Evolutionary conservation across 176 grass and related monocot genomes (phyloP), one percentile per base, ranked within the genome.

Genomic region (Zoysia pacifica): DNA sequence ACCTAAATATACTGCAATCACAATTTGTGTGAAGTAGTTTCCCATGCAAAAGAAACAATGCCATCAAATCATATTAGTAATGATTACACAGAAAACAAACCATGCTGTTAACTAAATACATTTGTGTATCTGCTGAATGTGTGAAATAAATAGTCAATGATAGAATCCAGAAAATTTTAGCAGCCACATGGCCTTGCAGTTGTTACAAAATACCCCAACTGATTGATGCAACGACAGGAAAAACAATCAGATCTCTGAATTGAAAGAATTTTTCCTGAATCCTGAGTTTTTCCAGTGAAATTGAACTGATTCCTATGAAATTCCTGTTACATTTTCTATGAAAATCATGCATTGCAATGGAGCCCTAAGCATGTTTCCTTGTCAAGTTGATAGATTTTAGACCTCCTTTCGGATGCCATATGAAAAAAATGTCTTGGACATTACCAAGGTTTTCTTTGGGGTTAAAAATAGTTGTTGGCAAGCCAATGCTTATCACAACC

Each of bases 1-100:
- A 99, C 96, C 96, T 90, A 99, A 88, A 86, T 99, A 99, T 81
- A 99, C 96, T 99, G 92, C 75, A 79, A 44, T 69, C 52, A 44
- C 20, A 72, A 61, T 93, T 83, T 70, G 72, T 0, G n/a, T 10
- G 15, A 73, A 48, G 55, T 59, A 79, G 68, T 83, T 84, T 82
- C 53, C 84, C 92, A 91, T 99, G 88, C 87, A 95, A 91, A 89
- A 85, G 45, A 89, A 84, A 89, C 11, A 87, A 69, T 51, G 28
- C 38, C 52, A 82, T 67, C 11, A 68, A 61, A 85, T 86, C 45
- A 94, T 40, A 91, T 89, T 69, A 81, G 73, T 15, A 14, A 69
- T 60, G 77, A 9, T 16, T 76, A 67, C 3, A 65, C 4, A 40
- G 11, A 83, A 68, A 20, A 45, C 12, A 79, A 88, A 61, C 50